Evolutionary conservation across 1,284 basidiomycete species (phyloP), one percentile per base, ranked within the genome.

Genomic region (Ustilago trichophora): DNA sequence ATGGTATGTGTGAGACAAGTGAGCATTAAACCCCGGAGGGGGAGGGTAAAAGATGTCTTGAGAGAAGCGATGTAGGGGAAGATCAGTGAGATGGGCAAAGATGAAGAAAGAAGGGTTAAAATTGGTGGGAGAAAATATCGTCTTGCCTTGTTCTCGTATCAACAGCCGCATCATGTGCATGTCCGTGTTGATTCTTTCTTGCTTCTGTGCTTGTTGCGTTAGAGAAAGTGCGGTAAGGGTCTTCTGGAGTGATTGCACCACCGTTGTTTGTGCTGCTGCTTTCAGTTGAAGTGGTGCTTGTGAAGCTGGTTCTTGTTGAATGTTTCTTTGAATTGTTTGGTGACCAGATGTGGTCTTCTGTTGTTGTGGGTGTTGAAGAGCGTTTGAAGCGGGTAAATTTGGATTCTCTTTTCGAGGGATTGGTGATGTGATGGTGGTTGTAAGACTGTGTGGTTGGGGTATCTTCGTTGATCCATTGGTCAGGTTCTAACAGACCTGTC

Each of bases 401-500:
- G 4, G 51, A 62, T 47, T 5, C 18, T 41, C 12, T 12, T 29
- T 29, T 29, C 27, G 27, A 29, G 27, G n/a, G n/a, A n/a, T n/a
- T n/a, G n/a, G n/a, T n/a, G n/a, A n/a, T n/a, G n/a, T n/a, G n/a
- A n/a, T n/a, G n/a, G n/a, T n/a, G n/a, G n/a, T n/a, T n/a, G n/a
- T n/a, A n/a, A n/a, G n/a, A n/a, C n/a, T n/a, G n/a, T n/a, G n/a
- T n/a, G n/a, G n/a, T n/a, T n/a, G 26, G n/a, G 0, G 57, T 29
- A 19, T 60, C 60, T 6, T 40, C 22, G 35, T 65, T 65, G 50
- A 65, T 65, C 49, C 50, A 65, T 31, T 50, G 35, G 34, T 65
- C 62, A 5, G 53, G 45, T 21, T 65, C 62, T 6, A 65, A 49
- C 27, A 65, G 9, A 0, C 54, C 62, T 3, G 55, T 65, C 31